These are phyloP conservation scores for Termitomyces sp. DNA, from an alignment of 768 basidiomycete genomes.

Conservation along the genomic window DNA sequence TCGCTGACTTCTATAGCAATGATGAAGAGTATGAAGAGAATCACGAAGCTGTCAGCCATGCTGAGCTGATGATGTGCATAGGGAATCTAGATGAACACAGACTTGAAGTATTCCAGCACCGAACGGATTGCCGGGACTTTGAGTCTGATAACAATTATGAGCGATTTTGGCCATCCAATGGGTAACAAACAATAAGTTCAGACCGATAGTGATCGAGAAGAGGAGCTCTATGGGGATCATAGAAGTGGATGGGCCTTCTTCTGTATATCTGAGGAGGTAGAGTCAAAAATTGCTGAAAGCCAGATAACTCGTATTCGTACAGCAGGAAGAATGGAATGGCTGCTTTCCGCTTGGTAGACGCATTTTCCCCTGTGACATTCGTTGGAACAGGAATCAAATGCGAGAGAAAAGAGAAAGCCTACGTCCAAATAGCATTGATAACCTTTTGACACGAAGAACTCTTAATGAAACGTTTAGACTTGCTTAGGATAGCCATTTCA, in stretches of 20 bases:
- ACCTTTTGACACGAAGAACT: constrained; percentile 86
- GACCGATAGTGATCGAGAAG: constrained; percentile 94
- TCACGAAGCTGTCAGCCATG: constrained; percentile 53
- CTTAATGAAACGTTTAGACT: constrained; percentile 86
- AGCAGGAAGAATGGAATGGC: constrained; percentile 85
- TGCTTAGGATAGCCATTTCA: constrained; percentile 85
- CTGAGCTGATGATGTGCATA: background rate
- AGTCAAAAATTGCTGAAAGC: background rate
- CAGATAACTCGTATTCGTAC: constrained; percentile 34
- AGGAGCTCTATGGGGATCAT: constrained; percentile 91
- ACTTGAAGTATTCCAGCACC: constrained; percentile 88
- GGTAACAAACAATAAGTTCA: constrained; percentile 10
- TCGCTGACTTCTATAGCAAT: constrained; percentile 73
- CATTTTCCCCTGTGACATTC: constrained; percentile 63
- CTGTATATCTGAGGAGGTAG: constrained; percentile 71
- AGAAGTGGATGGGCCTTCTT: constrained; percentile 85
- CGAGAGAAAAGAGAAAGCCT: constrained; percentile 16
- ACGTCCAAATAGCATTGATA: constrained; percentile 81
- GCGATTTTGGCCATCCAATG: background rate
- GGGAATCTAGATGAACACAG: constrained; percentile 7
- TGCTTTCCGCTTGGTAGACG: constrained; percentile 86
- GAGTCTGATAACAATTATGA: constrained; percentile 42
- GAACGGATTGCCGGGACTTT: constrained; percentile 93
- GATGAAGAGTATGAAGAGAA: constrained; percentile 75
- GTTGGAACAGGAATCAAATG: constrained; percentile 1